These are phyloP conservation scores for Toxicodendron radicans DNA, from an alignment of 345 rosid genomes.

Conservation along the genomic window DNA sequence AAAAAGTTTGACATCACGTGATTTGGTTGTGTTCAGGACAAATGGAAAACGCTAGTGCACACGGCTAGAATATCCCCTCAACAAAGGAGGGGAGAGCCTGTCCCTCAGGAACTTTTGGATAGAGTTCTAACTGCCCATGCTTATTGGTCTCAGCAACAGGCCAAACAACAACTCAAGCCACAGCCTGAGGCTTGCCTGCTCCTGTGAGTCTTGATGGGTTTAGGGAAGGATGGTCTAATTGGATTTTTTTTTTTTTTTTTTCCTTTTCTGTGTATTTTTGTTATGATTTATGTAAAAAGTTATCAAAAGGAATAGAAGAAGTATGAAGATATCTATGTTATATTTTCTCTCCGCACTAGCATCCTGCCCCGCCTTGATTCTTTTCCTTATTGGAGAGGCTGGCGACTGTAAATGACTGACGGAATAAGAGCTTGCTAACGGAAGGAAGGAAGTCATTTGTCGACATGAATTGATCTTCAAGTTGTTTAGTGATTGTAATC, in stretches of 20 bases:
- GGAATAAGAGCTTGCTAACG: slow-evolving; percentile 40
- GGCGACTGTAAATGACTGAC: slow-evolving; percentile 48
- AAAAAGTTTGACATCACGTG: slow-evolving; percentile 1
- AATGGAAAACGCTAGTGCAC: slow-evolving; percentile 97
- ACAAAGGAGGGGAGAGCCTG: slow-evolving; percentile 98
- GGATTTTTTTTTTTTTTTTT: neutral
- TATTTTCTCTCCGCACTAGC: slow-evolving; percentile 19
- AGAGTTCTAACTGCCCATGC: slow-evolving; percentile 87
- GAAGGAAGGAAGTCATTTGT: slow-evolving; percentile 10
- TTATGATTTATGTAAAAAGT: slow-evolving; percentile 35
- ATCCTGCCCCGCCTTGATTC: slow-evolving; percentile 14
- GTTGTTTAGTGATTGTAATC: neutral
- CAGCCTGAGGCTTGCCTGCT: slow-evolving; percentile 58
- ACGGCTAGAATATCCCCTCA: slow-evolving; percentile 97
- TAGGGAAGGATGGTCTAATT: slow-evolving; percentile 15
- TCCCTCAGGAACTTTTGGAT: slow-evolving; percentile 92
- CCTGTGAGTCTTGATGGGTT: slow-evolving; percentile 33
- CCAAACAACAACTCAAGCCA: slow-evolving; percentile 66
- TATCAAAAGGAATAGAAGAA: slow-evolving; percentile 18
- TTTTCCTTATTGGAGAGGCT: slow-evolving; percentile 25
- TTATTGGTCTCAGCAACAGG: slow-evolving; percentile 91
- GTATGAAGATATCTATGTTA: slow-evolving; percentile 26
- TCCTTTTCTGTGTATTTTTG: slow-evolving; percentile 20
- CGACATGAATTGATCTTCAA: neutral
- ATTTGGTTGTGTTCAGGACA: slow-evolving; percentile 55